Evolutionary conservation across 345 rosid genomes (phyloP).

Genomic region (Arabis hirsuta): DNA sequence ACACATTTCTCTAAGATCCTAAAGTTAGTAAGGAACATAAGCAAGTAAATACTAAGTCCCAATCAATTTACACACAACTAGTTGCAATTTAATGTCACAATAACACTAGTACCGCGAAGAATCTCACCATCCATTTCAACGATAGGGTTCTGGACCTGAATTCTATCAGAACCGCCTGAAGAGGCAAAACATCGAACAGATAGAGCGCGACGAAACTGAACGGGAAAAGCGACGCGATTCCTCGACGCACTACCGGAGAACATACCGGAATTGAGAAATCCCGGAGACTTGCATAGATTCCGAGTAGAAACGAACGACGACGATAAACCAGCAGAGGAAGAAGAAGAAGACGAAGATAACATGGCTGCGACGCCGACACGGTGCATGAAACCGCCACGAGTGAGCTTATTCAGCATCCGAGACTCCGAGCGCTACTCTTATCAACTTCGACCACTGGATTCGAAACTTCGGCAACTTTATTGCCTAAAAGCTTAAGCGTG

Average conservation of each 20-base stretch:
- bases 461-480: conserved; percentile 9
- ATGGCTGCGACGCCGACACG: conserved; percentile 41
- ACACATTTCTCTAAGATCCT: background rate
- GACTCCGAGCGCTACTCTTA: background rate
- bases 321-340: conserved; percentile 38
- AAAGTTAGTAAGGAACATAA: background rate
- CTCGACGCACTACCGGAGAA: conserved; percentile 30
- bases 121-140: conserved; percentile 74
- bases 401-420: conserved; percentile 42
- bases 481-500: conserved; percentile 1
- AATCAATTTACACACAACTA: conserved; percentile 19
- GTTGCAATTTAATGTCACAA: background rate
- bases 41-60: background rate
- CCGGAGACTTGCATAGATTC: conserved; percentile 36
- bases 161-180: conserved; percentile 48
- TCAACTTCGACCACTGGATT: conserved; percentile 20
- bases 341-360: conserved; percentile 38
- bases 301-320: conserved; percentile 36
- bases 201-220: conserved; percentile 36
- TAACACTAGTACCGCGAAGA: background rate
- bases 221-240: conserved; percentile 44
- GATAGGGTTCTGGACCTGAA: conserved; percentile 60
- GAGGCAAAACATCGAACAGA: conserved; percentile 61
- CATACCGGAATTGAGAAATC: conserved; percentile 35
- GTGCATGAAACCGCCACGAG: conserved; percentile 33